Evolutionary conservation across 805 yeast genomes (phyloP).

Genomic region (Pichia gijzeniarum): DNA sequence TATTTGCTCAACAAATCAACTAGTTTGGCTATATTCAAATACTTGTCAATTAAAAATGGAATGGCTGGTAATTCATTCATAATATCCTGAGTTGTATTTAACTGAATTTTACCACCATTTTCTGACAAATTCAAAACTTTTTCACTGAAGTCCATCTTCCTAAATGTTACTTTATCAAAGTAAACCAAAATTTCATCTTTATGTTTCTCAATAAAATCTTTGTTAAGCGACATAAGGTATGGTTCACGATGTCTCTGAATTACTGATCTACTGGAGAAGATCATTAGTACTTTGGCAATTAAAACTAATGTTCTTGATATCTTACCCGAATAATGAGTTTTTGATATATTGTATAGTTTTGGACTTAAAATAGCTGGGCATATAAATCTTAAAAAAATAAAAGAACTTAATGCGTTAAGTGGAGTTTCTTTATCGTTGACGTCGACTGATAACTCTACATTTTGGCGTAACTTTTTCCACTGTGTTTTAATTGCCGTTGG

Average conservation of each 20-base stretch:
- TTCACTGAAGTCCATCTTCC: conserved; percentile 56
- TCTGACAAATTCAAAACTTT: conserved; percentile 51
- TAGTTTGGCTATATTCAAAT: conserved; percentile 52
- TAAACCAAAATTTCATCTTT: conserved; percentile 57
- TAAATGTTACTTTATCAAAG: conserved; percentile 63
- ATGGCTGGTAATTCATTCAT: conserved; percentile 58
- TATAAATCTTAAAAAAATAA: conserved; percentile 74
- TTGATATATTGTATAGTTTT: conserved; percentile 67
- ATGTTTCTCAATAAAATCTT: conserved; percentile 50
- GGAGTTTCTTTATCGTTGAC: conserved; percentile 45
- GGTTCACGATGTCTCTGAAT: conserved; percentile 83
- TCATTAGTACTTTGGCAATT: conserved; percentile 71
- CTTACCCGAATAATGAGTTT: conserved; percentile 62
- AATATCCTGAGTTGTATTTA: conserved; percentile 45
- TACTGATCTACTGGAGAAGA: conserved; percentile 66
- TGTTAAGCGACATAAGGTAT: conserved; percentile 64
- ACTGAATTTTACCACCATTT: conserved; percentile 50
- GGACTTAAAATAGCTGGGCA: conserved; percentile 94
- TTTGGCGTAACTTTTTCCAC: conserved; percentile 54
- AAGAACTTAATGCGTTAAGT: conserved; percentile 73
- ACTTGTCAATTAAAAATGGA: conserved; percentile 64
- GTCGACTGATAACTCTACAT: conserved; percentile 56
- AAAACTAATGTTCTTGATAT: conserved; percentile 75
- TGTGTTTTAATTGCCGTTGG: conserved; percentile 63
- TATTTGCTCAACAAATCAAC: conserved; percentile 24